A percentile compares a stretch with the other conserved stretches of the same genome.
Conservation (phyloP, 208 protist genomes). For the Crithidia acanthocephali region DNA sequence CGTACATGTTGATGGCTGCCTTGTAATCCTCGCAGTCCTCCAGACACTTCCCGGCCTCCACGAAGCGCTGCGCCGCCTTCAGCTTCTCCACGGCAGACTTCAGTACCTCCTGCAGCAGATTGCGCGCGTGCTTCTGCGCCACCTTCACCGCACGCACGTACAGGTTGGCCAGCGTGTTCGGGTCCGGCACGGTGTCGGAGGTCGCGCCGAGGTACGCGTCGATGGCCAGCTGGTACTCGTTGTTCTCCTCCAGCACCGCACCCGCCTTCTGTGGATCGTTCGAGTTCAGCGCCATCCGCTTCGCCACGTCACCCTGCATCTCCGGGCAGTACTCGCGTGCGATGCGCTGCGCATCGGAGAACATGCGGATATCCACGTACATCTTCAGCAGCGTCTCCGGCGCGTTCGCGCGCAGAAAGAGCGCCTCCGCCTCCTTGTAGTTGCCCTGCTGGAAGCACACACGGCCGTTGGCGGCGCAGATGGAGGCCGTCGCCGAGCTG, state of each 20-base stretch:
- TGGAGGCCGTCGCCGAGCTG: conserved; percentile 73
- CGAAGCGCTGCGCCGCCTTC: conserved; percentile 80
- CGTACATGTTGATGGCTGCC: conserved; percentile 95
- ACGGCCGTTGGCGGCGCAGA: conserved; percentile 92
- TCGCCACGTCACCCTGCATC: conserved; percentile 83
- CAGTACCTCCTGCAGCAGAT: conserved; percentile 80
- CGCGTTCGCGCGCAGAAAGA: conserved; percentile 93
- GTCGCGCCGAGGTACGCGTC: conserved; percentile 94
- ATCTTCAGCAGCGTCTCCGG: conserved; percentile 94
- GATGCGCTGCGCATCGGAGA: conserved; percentile 93
- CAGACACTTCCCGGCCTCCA: conserved; percentile 88
- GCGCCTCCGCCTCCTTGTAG: conserved; percentile 90
- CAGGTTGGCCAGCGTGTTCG: conserved; percentile 76
- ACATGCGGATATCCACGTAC: conserved; percentile 95
- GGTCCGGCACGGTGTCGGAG: conserved; percentile 63
- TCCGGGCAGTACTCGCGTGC: conserved; percentile 92
- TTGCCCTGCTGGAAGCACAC: conserved; percentile 90
- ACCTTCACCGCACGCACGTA: conserved; percentile 96
- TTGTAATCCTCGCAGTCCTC: conserved; percentile 94
- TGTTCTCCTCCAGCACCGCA: conserved; percentile 90
- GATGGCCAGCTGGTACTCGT: conserved; percentile 95
- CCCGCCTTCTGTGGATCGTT: conserved; percentile 91
- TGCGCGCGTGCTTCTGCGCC: conserved; percentile 92
- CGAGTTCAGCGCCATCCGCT: conserved; percentile 83
- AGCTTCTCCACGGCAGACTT: conserved; percentile 76